phyloP scores from a whole-genome alignment of 306 rosid genomes.

The Amphicarpaea edgeworthii region DNA sequence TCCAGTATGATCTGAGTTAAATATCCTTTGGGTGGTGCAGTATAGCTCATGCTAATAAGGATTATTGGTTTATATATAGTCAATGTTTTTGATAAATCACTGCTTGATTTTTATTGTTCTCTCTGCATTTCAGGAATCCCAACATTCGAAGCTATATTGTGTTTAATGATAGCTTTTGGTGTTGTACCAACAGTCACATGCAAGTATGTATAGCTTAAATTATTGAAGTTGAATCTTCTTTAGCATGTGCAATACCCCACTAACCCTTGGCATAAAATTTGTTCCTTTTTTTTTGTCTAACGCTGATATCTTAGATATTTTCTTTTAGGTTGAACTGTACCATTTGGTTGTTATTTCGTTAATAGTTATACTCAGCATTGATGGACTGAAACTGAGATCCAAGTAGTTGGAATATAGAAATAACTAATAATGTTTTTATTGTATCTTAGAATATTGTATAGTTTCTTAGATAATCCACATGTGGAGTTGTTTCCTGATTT shows the following conservation, averaged over 20 bases:
- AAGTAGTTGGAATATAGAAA: constrained; percentile 9
- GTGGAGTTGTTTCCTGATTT: constrained; percentile 14
- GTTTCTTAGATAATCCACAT: constrained; percentile 6
- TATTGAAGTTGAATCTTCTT: constrained; percentile 29
- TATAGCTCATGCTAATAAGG: constrained; percentile 4
- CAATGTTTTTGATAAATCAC: constrained; percentile 10
- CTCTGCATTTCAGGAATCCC: constrained; percentile 64
- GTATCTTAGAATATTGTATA: neutral
- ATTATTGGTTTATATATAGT: constrained; percentile 22
- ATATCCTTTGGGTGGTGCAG: constrained; percentile 1
- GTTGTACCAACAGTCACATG: constrained; percentile 76
- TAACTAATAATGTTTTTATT: neutral
- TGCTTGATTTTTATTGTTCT: constrained; percentile 38
- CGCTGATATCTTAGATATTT: constrained; percentile 6
- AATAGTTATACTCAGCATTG: constrained; percentile 11
- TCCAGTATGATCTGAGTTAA: neutral
- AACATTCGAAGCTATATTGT: constrained; percentile 58
- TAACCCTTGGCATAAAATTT: constrained; percentile 2
- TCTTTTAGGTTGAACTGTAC: constrained; percentile 25
- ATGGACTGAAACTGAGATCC: constrained; percentile 20
- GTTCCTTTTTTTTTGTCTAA: constrained; percentile 14
- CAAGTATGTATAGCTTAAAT: constrained; percentile 67
- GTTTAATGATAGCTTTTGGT: constrained; percentile 75
- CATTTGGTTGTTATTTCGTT: constrained; percentile 25
- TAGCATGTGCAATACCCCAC: constrained; percentile 8